These are phyloP conservation scores for Zangia roseola DNA, from an alignment of 768 basidiomycete species.

Conservation along the genomic window DNA sequence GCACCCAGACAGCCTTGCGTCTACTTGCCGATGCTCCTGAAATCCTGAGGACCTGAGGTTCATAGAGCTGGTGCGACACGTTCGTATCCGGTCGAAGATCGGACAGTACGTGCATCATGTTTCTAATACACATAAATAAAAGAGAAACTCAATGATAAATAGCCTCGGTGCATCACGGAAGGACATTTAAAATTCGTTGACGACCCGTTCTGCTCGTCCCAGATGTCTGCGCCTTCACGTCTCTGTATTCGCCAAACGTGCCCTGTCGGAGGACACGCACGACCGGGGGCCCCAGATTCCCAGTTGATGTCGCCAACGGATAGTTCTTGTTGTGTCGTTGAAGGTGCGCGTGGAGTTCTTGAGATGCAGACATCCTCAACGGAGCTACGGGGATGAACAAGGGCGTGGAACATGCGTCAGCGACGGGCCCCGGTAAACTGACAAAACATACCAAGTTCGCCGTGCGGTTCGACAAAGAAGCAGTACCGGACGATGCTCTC, in stretches of 20 bases:
- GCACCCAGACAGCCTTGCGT: no score
- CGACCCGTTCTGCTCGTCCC: no score
- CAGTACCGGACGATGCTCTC: conserved; percentile 14
- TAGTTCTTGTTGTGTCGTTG: conserved; percentile 17
- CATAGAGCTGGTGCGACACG: no score
- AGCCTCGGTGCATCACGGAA: no score
- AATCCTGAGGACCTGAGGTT: no score
- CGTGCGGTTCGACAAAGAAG: conserved; percentile 19
- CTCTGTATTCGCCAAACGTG: conserved; percentile 19
- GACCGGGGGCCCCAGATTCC: conserved; percentile 9
- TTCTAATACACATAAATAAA: no score
- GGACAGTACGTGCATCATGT: no score
- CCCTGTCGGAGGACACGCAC: conserved; percentile 19
- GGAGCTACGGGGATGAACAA: neutral
- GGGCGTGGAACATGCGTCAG: neutral
- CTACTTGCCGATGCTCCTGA: no score
- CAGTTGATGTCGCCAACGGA: conserved; percentile 1
- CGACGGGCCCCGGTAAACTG: no score
- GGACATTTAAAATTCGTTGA: no score
- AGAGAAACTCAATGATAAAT: no score
- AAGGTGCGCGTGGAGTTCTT: conserved; percentile 8
- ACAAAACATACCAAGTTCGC: conserved; percentile 6
- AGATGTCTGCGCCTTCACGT: conserved; percentile 17
- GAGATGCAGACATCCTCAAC: neutral
- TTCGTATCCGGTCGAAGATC: no score